Percentiles rank a stretch among this genome's conserved stretches.
Evolutionary conservation across 768 basidiomycete genomes (phyloP).

Genomic region (Podaxis pistillaris): DNA sequence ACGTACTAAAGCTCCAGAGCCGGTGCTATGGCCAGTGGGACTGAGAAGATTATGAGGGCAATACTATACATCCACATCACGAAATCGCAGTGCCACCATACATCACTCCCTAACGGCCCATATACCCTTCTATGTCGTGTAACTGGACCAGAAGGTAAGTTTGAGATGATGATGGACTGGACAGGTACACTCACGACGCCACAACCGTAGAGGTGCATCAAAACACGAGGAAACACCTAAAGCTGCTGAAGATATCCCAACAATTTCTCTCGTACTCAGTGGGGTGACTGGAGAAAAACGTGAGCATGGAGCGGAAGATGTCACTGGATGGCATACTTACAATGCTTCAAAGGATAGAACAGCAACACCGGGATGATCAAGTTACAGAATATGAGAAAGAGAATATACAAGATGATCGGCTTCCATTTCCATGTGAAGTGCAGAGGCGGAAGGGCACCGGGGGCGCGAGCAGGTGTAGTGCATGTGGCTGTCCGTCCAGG

Average conservation of each 20-base stretch:
- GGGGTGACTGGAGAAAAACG: conserved; percentile 18
- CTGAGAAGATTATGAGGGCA: conserved; percentile 26
- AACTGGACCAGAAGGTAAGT: conserved; percentile 16
- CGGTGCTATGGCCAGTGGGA: conserved; percentile 29
- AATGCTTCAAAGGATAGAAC: conserved; percentile 25
- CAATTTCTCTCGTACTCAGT: conserved; percentile 23
- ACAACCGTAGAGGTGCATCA: conserved; percentile 28
- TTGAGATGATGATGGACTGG: background rate
- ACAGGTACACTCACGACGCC: conserved; percentile 22
- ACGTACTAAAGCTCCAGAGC: conserved; percentile 24
- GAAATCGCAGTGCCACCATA: conserved; percentile 32
- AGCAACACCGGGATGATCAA: conserved; percentile 26
- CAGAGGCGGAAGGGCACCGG: conserved; percentile 8
- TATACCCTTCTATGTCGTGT: conserved; percentile 20
- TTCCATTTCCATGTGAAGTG: conserved; percentile 21
- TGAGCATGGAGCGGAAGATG: background rate
- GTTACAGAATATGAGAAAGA: conserved; percentile 28
- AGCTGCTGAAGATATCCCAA: conserved; percentile 29
- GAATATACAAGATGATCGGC: conserved; percentile 22
- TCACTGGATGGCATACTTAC: conserved; percentile 16
- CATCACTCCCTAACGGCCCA: conserved; percentile 27
- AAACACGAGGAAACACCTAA: conserved; percentile 31
- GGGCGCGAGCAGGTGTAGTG: background rate
- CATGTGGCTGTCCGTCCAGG: background rate
- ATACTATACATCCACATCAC: conserved; percentile 31